A percentile compares a stretch with the other conserved stretches of the same genome.
Evolutionary conservation across 1,284 basidiomycete genomes (phyloP).

Genomic region (Austroboletus novae-zelandiae): DNA sequence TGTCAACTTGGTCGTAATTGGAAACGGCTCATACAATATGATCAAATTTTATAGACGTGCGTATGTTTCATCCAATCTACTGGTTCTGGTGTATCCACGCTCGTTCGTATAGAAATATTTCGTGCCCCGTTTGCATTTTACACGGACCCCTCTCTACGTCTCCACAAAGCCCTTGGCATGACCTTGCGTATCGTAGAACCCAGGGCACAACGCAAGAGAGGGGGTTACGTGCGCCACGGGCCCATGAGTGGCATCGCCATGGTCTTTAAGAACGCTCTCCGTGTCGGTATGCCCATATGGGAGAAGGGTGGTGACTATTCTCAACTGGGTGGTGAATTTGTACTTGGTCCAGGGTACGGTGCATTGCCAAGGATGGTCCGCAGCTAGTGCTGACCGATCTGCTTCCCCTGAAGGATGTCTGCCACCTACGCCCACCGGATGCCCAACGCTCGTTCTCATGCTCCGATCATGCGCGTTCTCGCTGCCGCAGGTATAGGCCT

Average conservation of each 20-base stretch:
- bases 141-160: constrained; percentile 70
- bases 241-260: constrained; percentile 63
- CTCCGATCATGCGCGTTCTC: constrained; percentile 65
- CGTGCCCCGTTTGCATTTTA: constrained; percentile 62
- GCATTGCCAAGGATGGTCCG: background rate
- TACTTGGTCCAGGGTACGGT: constrained; percentile 73
- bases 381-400: constrained; percentile 10
- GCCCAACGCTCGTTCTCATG: constrained; percentile 67
- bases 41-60: constrained; percentile 66
- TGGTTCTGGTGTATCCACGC: background rate
- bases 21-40: constrained; percentile 74
- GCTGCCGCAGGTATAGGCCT: constrained; percentile 51
- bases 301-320: constrained; percentile 73
- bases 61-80: constrained; percentile 25
- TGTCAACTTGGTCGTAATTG: constrained; percentile 67
- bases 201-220: constrained; percentile 35
- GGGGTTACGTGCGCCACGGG: constrained; percentile 66
- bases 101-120: constrained; percentile 51
- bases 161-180: constrained; percentile 80
- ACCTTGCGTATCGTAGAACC: constrained; percentile 47
- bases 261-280: constrained; percentile 65
- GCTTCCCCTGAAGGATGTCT: constrained; percentile 39
- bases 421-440: constrained; percentile 73
- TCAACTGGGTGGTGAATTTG: constrained; percentile 88
- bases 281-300: constrained; percentile 74